A percentile compares a stretch with the other conserved stretches of the same genome.
These are phyloP conservation scores for Paralagenidium karlingii DNA, from an alignment of 352 stramenopile species.

Conservation along the genomic window DNA sequence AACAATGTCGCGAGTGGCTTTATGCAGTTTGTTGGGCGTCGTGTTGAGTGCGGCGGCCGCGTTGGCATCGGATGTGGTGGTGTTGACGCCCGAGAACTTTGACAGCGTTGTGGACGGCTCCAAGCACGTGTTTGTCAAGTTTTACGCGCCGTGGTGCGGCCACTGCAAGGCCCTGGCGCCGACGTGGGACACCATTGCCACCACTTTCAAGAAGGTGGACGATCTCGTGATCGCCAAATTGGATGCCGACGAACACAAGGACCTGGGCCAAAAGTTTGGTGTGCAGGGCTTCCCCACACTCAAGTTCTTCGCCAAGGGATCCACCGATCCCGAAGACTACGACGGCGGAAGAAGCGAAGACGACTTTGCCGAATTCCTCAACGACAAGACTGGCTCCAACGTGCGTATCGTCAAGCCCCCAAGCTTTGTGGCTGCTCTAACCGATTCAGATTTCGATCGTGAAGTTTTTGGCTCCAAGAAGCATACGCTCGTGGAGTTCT, in stretches of 20 bases:
- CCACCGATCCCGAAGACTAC: constrained; percentile 77
- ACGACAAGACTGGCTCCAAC: constrained; percentile 60
- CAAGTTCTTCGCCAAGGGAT: constrained; percentile 83
- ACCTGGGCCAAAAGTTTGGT: constrained; percentile 69
- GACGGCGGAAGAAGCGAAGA: constrained; percentile 70
- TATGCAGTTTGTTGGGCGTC: constrained; percentile 21
- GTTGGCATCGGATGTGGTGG: constrained; percentile 54
- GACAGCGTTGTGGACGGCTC: constrained; percentile 68
- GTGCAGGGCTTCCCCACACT: constrained; percentile 90
- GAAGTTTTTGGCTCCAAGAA: constrained; percentile 76
- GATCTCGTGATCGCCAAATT: constrained; percentile 82
- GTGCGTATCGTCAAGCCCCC: constrained; percentile 57
- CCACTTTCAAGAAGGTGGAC: constrained; percentile 74
- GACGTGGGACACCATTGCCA: constrained; percentile 75
- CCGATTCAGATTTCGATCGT: constrained; percentile 52
- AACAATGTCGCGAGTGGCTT: too few species aligned
- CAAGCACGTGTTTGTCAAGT: constrained; percentile 66
- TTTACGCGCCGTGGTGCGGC: constrained; percentile 35
- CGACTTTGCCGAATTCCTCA: constrained; percentile 68
- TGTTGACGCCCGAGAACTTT: constrained; percentile 77
- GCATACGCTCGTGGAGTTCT: constrained; percentile 88
- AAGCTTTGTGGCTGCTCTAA: constrained; percentile 50
- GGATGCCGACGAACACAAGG: constrained; percentile 82
- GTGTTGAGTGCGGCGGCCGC: constrained; percentile 33
- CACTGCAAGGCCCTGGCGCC: constrained; percentile 63